These are phyloP conservation scores for Cryptomeria japonica DNA, from an alignment of 75 land plant species.

Conservation along the genomic window DNA sequence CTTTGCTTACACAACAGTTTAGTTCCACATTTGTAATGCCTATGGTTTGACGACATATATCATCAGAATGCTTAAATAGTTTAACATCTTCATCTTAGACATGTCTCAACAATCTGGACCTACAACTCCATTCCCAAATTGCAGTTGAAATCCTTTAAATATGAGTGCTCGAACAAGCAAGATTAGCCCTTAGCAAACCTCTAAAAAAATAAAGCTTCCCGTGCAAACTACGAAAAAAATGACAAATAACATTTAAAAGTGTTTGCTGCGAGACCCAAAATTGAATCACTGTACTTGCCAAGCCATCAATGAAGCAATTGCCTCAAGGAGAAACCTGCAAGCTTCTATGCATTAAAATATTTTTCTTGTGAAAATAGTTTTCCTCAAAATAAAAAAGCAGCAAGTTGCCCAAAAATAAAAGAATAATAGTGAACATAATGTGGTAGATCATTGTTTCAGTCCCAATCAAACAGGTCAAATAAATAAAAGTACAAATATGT, in stretches of 20 bases:
- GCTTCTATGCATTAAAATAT: neutral
- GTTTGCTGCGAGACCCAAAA: neutral
- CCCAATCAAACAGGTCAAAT: neutral
- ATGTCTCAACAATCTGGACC: neutral
- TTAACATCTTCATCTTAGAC: neutral
- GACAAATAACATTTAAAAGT: neutral
- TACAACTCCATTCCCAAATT: neutral
- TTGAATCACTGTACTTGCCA: neutral
- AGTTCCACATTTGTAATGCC: neutral
- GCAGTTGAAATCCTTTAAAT: neutral
- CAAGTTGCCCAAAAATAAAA: neutral
- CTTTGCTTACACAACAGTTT: neutral
- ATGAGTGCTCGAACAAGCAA: neutral
- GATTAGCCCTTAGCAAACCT: neutral
- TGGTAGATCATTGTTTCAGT: neutral
- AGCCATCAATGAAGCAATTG: neutral
- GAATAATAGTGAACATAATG: neutral
- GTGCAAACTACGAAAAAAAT: neutral
- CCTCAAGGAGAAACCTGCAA: neutral
- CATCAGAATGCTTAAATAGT: neutral
- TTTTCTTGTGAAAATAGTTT: neutral
- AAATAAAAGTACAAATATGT: neutral
- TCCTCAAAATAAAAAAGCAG: neutral
- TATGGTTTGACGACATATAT: neutral
- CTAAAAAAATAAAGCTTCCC: neutral